Conservation (phyloP, 1,139 yeast genomes). For the Scheffersomyces quercinus region DNA sequence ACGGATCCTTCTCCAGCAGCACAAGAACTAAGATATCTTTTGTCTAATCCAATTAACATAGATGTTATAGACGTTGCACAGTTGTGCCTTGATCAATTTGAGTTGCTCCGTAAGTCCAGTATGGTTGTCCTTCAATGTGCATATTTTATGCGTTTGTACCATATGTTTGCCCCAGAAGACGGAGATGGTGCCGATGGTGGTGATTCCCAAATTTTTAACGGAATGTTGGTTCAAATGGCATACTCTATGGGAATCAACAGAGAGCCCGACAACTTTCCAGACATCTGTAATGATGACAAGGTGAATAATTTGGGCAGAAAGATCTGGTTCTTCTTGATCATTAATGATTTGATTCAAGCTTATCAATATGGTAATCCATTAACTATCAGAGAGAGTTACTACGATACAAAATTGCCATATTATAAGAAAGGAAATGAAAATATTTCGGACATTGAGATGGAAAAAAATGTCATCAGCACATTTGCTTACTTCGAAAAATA, state of each 20-base stretch:
- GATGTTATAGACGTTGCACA: conserved; percentile 51
- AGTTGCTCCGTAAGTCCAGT: conserved; percentile 47
- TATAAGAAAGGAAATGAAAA: conserved; percentile 27
- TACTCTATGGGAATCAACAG: conserved; percentile 48
- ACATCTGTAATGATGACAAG: conserved; percentile 21
- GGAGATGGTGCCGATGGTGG: conserved; percentile 51
- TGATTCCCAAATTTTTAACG: conserved; percentile 40
- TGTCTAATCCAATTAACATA: conserved; percentile 48
- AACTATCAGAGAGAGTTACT: conserved; percentile 25
- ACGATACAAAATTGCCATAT: conserved; percentile 29
- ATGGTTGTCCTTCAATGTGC: conserved; percentile 53
- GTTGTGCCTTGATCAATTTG: conserved; percentile 54
- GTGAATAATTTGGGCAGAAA: conserved; percentile 35
- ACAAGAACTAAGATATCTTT: conserved; percentile 41
- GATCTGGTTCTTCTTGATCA: conserved; percentile 31
- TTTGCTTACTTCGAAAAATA: conserved; percentile 27
- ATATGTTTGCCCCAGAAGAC: conserved; percentile 50
- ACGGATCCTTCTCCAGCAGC: conserved; percentile 22
- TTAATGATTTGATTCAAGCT: conserved; percentile 39
- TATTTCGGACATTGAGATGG: conserved; percentile 27
- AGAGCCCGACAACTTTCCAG: conserved; percentile 35
- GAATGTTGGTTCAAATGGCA: conserved; percentile 43
- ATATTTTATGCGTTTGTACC: conserved; percentile 37
- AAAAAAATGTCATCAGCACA: conserved; percentile 24
- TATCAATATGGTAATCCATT: conserved; percentile 42